phyloP scores from a whole-genome alignment of 495 filamentous ascomycete species.

The Neurospora africana region DNA sequence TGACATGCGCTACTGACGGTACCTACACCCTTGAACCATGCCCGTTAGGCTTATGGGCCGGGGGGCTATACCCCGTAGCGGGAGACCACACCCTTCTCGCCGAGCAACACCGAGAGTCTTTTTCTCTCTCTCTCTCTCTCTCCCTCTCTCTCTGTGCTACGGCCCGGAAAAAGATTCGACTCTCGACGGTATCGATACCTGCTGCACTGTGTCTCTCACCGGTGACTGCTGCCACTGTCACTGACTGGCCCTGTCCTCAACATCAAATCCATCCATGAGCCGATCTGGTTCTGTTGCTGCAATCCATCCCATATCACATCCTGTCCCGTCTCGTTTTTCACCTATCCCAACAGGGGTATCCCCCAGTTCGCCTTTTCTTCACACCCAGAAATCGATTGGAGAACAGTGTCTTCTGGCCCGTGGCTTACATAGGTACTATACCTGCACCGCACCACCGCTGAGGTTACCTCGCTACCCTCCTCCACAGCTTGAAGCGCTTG shows the following conservation, averaged over 20 bases:
- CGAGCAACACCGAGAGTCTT: background rate
- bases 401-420: background rate
- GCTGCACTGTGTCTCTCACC: background rate
- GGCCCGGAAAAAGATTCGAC: background rate
- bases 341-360: background rate
- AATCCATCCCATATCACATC: background rate
- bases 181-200: background rate
- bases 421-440: background rate
- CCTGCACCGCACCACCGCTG: background rate
- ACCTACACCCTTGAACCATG: background rate
- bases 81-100: background rate
- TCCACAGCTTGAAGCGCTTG: background rate
- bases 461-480: background rate
- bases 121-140: background rate
- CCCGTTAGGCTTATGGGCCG: background rate
- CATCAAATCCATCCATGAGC: background rate
- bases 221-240: background rate
- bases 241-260: background rate
- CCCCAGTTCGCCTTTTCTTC: background rate
- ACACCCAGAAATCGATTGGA: background rate
- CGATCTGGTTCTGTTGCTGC: background rate
- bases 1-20: background rate
- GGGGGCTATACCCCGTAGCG: background rate
- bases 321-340: background rate
- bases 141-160: background rate